phyloP scores from a whole-genome alignment of 345 rosid species.

The Corchorus olitorius region DNA sequence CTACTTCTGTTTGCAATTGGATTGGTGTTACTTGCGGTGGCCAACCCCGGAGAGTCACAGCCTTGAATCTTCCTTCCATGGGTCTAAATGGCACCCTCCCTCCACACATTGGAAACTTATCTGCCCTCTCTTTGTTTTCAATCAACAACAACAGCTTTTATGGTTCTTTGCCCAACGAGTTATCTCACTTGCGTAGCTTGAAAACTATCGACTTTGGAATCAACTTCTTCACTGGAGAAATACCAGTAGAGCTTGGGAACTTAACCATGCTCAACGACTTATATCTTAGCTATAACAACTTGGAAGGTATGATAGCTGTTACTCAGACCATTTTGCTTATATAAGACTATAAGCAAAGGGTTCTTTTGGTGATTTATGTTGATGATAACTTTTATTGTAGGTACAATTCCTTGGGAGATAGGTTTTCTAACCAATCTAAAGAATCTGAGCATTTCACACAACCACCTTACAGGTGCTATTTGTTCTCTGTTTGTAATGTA shows the following conservation, averaged over 20 bases:
- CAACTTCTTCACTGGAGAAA: background rate
- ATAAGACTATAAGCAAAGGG: background rate
- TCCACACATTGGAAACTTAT: constrained; percentile 21
- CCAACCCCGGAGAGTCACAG: constrained; percentile 13
- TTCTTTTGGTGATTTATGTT: background rate
- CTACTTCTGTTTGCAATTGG: constrained; percentile 30
- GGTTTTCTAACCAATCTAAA: constrained; percentile 13
- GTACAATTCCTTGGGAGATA: constrained; percentile 13
- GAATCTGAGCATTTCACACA: background rate
- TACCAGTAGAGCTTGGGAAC: constrained; percentile 9
- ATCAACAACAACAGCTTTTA: constrained; percentile 19
- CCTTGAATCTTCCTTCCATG: constrained; percentile 25
- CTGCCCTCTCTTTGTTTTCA: background rate
- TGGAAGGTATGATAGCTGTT: constrained; percentile 1
- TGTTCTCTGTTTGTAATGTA: background rate
- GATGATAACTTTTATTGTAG: background rate
- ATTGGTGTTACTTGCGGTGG: constrained; percentile 28
- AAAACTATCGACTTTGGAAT: background rate
- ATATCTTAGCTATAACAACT: constrained; percentile 20
- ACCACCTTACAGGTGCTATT: constrained; percentile 4
- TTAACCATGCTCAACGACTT: background rate
- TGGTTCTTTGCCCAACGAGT: background rate
- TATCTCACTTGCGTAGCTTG: background rate
- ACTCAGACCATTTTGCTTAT: background rate
- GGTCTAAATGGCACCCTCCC: constrained; percentile 28